phyloP scores from a whole-genome alignment of 768 basidiomycete genomes.

The Baorangia bicolor region DNA sequence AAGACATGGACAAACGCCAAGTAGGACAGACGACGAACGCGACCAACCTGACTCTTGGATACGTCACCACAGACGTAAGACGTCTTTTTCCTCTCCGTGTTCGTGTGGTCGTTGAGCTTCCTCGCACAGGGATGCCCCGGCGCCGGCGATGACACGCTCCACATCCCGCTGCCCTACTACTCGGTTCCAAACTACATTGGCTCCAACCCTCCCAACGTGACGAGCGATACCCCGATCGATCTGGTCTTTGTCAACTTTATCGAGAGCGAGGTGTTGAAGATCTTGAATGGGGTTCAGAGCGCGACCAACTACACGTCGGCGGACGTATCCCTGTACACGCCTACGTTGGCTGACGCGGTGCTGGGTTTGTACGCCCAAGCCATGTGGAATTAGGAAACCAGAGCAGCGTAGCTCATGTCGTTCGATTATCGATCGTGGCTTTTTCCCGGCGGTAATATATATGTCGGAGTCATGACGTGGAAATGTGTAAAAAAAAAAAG shows the following conservation, averaged over 20 bases:
- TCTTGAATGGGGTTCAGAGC: slow-evolving; percentile 57
- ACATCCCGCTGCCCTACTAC: slow-evolving; percentile 60
- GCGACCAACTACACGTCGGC: slow-evolving; percentile 46
- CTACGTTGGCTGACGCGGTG: slow-evolving; percentile 39
- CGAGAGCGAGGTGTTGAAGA: slow-evolving; percentile 45
- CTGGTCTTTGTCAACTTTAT: slow-evolving; percentile 79
- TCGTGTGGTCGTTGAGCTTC: not conserved
- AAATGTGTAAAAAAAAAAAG: too few relatives aligned
- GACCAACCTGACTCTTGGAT: slow-evolving; percentile 64
- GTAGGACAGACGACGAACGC: slow-evolving; percentile 29
- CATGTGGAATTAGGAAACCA: slow-evolving; percentile 28
- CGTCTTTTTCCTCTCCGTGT: not conserved
- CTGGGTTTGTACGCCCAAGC: slow-evolving; percentile 41
- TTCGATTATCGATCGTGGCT: not conserved
- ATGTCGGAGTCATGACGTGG: not conserved
- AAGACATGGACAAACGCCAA: slow-evolving; percentile 47
- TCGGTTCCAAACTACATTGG: slow-evolving; percentile 56
- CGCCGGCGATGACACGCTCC: slow-evolving; percentile 69
- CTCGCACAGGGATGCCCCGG: slow-evolving; percentile 60
- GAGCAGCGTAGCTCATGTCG: too few relatives aligned
- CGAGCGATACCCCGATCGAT: slow-evolving; percentile 56
- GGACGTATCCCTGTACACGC: slow-evolving; percentile 58
- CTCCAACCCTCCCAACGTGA: slow-evolving; percentile 50
- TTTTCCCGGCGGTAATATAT: not conserved
- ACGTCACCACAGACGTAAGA: slow-evolving; percentile 70